Evolutionary conservation across 768 basidiomycete species (phyloP).

Genomic region (Lactifluus volemus): DNA sequence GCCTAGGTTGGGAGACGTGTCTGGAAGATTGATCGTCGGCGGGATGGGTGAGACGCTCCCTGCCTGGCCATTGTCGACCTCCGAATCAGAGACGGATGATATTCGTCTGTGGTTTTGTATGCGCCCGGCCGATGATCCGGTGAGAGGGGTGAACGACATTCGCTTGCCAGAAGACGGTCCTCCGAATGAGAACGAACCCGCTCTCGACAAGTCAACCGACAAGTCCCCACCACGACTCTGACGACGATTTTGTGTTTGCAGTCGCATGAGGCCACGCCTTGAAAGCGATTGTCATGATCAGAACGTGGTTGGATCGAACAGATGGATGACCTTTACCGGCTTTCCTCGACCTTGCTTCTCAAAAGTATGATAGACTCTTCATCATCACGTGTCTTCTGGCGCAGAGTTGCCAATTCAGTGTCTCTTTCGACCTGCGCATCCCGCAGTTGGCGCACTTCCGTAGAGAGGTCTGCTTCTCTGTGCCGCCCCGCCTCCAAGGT

Average conservation of each 20-base stretch:
- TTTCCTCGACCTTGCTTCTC: constrained; percentile 80
- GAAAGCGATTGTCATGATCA: not conserved
- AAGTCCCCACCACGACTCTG: constrained; percentile 41
- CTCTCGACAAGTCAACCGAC: constrained; percentile 49
- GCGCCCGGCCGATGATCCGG: constrained; percentile 41
- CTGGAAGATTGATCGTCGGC: constrained; percentile 15
- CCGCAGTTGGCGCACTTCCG: constrained; percentile 54
- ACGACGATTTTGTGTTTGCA: constrained; percentile 69
- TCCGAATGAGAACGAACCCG: constrained; percentile 30
- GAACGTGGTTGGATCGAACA: not conserved
- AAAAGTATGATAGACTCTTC: constrained; percentile 70
- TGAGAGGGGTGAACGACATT: constrained; percentile 67
- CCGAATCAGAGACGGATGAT: constrained; percentile 62
- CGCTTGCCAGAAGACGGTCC: constrained; percentile 54
- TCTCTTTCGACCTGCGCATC: constrained; percentile 43
- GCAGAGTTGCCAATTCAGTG: constrained; percentile 21
- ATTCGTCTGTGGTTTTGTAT: constrained; percentile 52
- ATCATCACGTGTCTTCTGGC: constrained; percentile 45
- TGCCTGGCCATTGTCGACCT: constrained; percentile 24
- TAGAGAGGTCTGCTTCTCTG: constrained; percentile 52
- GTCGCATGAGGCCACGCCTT: constrained; percentile 79
- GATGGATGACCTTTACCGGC: constrained; percentile 43
- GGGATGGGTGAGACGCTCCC: constrained; percentile 21
- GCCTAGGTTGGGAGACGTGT: constrained; percentile 22
- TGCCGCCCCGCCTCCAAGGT: constrained; percentile 41